These are phyloP conservation scores for Mrakia frigida DNA, from an alignment of 768 basidiomycete species.

Conservation along the genomic window DNA sequence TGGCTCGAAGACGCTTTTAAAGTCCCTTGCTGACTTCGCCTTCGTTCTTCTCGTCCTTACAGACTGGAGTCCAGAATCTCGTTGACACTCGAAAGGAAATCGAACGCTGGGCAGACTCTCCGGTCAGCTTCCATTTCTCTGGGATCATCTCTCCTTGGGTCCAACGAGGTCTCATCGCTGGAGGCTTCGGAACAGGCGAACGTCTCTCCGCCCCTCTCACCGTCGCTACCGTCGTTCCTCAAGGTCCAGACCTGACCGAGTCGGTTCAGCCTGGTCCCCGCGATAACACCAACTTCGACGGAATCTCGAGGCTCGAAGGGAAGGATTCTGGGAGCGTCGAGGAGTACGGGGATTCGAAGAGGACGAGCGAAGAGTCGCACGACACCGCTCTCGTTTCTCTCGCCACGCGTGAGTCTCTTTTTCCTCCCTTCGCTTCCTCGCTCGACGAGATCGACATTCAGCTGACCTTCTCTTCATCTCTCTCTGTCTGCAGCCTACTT, in stretches of 20 bases:
- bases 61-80: slow-evolving; percentile 78
- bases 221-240: slow-evolving; percentile 69
- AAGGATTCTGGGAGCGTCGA: neutral
- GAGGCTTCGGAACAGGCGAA: slow-evolving; percentile 77
- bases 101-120: slow-evolving; percentile 74
- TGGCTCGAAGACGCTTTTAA: too few relatives aligned
- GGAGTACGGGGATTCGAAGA: neutral
- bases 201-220: slow-evolving; percentile 52
- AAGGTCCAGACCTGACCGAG: slow-evolving; percentile 43
- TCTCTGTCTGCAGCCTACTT: slow-evolving; percentile 51
- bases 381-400: too few relatives aligned
- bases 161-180: slow-evolving; percentile 53
- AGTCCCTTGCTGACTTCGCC: neutral
- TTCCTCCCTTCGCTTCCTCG: neutral
- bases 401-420: neutral
- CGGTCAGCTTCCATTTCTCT: slow-evolving; percentile 84
- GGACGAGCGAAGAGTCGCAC: neutral
- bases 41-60: neutral
- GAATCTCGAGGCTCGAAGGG: neutral
- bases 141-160: slow-evolving; percentile 24
- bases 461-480: slow-evolving; percentile 34
- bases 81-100: slow-evolving; percentile 81
- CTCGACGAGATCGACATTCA: neutral
- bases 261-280: slow-evolving; percentile 35
- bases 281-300: slow-evolving; percentile 28